Evolutionary conservation across 768 basidiomycete species (phyloP), one percentile per base, ranked within the genome.

Genomic region (Mycena chlorophos): DNA sequence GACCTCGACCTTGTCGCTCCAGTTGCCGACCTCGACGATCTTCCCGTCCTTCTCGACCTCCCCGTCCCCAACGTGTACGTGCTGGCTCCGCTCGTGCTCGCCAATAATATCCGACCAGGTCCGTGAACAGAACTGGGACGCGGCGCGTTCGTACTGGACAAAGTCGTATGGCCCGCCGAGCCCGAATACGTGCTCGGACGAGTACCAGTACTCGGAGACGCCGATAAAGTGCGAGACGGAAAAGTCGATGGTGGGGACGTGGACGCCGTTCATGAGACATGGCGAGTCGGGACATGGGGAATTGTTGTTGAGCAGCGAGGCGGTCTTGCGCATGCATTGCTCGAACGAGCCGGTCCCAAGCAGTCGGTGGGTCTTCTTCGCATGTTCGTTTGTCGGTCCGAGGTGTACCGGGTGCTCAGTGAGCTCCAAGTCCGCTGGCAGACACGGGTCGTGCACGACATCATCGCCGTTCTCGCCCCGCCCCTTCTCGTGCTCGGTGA

Each of bases 151-250:
- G 71, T 96, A 99, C 68, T 96, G 89, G 25, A 94, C 91, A 67
- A 92, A 96, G 69, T 98, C 91, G 75, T 98, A 99, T 20, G 94
- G 81, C 2, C 97, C 97, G 20, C 94, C 95, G 2, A 98, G 80
- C 1, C 91, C 92, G 64, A 97, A 94, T 46, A 98, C 89, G 69
- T 98, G 94, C 64, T 99, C 94, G 10, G 94, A 93, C 23, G 96
- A 98, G 72, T 98, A 98, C 96, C 96, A 99, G 69, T 98, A 99
- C 70, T 99, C 97, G 14, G 93, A 95, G 34, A 99, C 87, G 3
- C 97, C 97, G 63, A 99, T 97, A 70, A 98, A 99, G 52, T 88
- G 89, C 13, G 91, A 92, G 29, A 87, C 91, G 34, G 84, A 82
- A 70, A 98, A 99, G 73, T 98, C 92, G 66, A 98, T 98, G 1